These are phyloP conservation scores for Claviceps digitariae DNA, from an alignment of 2,329 filamentous ascomycete genomes.

Conservation along the genomic window DNA sequence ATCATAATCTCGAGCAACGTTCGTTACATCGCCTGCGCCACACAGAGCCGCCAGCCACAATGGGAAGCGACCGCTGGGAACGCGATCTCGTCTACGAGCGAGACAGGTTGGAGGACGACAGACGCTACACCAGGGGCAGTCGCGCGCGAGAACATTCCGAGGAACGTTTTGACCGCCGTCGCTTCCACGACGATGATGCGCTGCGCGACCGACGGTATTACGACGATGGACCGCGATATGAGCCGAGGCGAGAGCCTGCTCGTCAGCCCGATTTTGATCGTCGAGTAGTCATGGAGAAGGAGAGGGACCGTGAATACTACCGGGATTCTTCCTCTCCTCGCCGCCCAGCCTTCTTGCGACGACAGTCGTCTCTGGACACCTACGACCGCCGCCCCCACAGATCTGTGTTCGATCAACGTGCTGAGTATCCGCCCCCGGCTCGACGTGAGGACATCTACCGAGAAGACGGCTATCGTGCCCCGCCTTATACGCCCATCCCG, in stretches of 20 bases:
- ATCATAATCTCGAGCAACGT: neutral
- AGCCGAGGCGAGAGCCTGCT: conserved; percentile 18
- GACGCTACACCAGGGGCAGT: conserved; percentile 24
- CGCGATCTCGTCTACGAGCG: conserved; percentile 35
- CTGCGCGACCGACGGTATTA: conserved; percentile 38
- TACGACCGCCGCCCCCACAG: conserved; percentile 61
- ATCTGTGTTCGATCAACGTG: conserved; percentile 35
- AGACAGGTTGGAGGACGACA: conserved; percentile 36
- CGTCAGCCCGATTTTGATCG: conserved; percentile 33
- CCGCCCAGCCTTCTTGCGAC: conserved; percentile 56
- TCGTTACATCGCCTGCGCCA: neutral
- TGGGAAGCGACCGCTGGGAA: conserved; percentile 35
- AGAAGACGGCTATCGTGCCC: conserved; percentile 33
- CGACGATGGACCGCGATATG: conserved; percentile 37
- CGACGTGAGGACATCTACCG: conserved; percentile 33
- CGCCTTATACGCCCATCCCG: conserved; percentile 47
- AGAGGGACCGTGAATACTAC: conserved; percentile 34
- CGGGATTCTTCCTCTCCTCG: conserved; percentile 39
- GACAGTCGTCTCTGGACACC: conserved; percentile 82
- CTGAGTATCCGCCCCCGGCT: conserved; percentile 50
- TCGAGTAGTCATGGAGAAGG: conserved; percentile 41
- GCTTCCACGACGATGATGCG: conserved; percentile 32
- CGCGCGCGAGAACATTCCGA: conserved; percentile 33
- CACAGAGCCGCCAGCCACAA: conserved; percentile 6
- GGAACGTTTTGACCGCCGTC: conserved; percentile 34